Base-by-base conservation (phyloP, 768 basidiomycete genomes). In the Amanita exitialis region DNA sequence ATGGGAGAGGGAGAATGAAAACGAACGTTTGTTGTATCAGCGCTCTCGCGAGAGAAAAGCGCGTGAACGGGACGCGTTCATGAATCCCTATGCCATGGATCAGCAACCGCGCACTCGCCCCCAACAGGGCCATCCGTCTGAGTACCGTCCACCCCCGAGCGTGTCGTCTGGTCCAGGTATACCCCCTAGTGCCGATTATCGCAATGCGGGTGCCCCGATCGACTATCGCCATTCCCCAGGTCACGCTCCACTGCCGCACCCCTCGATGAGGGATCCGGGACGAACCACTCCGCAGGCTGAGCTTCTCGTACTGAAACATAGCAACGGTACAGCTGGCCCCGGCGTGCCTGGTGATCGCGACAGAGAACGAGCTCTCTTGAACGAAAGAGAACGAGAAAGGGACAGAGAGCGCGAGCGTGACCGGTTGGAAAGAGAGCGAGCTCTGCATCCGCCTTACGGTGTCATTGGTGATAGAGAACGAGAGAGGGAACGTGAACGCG, bases 41-140 rank as follows among this genome's bases (percentile, higher is more conserved):
- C 53, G 50, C 46, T 51, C 53, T 15, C 51, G 57, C n/a, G 60
- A 58, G 6, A 56, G 53, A 37, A 61, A 60, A 6, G 58, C 57
- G 20, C 62, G 63, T 21, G 68, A 71, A 12, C 59, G 66, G 10
- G 69, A 66, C 37, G 66, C 69, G 8, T 28, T 38, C 25, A 47
- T 47, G 28, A 35, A 25, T 37, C 25, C 35, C 20, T 49, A 20
- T 39, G 13, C 47, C 2, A 9, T 47, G 30, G 27, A 47, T 6
- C 46, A 47, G 9, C 46, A 47, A 20, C 15, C 46, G 8, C 46
- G 27, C 6, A 12, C 20, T 16, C 46, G 46, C 10, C 6, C 30
- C 6, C 46, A 28, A 1, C 25, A 18, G 2, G 23, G 21, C n/a
- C 36, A 20, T n/a, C 18, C 18, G 16, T 10, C 23, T 12, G 47